A percentile compares a stretch with the other conserved stretches of the same genome.
Evolutionary conservation across 148 eudicot species (phyloP).

Genomic region (Mesembryanthemum crystallinum): DNA sequence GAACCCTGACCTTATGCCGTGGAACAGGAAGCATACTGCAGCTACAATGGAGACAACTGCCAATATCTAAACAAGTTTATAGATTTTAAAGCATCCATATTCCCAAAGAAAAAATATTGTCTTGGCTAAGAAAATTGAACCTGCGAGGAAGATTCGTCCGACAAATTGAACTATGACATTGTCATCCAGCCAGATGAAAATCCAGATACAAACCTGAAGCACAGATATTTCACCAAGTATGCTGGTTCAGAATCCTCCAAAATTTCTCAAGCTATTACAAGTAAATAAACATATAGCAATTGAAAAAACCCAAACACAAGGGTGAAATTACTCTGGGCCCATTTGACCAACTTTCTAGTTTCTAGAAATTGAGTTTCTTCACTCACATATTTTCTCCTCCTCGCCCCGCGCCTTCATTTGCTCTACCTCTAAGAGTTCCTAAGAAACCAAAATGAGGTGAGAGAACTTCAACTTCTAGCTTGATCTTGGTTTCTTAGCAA

Average conservation of each 20-base stretch:
- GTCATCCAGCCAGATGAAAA: slow-evolving; percentile 66
- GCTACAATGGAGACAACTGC: slow-evolving; percentile 60
- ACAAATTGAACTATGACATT: slow-evolving; percentile 46
- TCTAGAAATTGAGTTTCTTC: too few species aligned
- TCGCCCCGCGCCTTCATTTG: too few species aligned
- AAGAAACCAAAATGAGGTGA: too few species aligned
- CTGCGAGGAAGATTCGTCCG: slow-evolving; percentile 82
- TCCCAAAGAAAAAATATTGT: background rate
- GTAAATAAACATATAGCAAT: too few species aligned
- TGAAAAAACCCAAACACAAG: background rate
- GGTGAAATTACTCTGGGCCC: background rate
- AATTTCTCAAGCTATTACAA: too few species aligned
- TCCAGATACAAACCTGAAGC: slow-evolving; percentile 71
- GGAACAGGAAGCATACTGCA: slow-evolving; percentile 61
- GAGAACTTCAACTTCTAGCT: too few species aligned
- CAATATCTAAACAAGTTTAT: background rate
- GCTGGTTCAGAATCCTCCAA: too few species aligned
- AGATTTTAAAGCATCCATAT: background rate
- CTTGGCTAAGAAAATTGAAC: slow-evolving; percentile 31
- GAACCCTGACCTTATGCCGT: slow-evolving; percentile 38
- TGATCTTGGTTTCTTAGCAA: too few species aligned
- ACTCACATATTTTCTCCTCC: too few species aligned
- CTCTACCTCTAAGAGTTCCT: too few species aligned
- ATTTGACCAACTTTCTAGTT: too few species aligned
- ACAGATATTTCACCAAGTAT: background rate